Conservation (phyloP, 768 basidiomycete species). For the Sporobolomyces roseus region DNA sequence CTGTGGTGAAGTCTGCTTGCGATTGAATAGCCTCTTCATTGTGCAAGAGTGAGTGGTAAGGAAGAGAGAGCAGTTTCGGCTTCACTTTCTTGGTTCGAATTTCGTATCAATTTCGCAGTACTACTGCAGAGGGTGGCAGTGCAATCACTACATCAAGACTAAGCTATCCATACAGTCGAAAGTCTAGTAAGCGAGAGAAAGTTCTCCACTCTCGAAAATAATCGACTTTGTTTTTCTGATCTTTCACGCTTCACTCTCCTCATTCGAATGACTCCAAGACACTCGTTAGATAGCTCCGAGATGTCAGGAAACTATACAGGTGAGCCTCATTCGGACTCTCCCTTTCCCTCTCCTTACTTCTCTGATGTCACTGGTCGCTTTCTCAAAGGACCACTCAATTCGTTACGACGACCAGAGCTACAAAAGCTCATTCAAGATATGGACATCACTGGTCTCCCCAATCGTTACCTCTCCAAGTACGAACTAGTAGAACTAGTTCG, state of each 20-base stretch:
- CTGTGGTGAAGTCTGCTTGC: neutral
- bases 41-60: neutral
- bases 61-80: neutral
- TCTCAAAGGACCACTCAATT: constrained; percentile 3
- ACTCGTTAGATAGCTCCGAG: too few species aligned
- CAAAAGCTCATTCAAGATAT: neutral
- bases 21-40: constrained; percentile 32
- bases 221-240: neutral
- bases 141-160: too few species aligned
- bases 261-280: neutral
- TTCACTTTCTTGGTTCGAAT: neutral
- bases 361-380: neutral
- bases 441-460: neutral
- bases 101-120: neutral
- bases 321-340: too few species aligned
- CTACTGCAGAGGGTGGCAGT: too few species aligned
- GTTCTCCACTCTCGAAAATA: too few species aligned
- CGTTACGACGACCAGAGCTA: constrained; percentile 4
- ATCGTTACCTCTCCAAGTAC: constrained; percentile 12
- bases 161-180: too few species aligned
- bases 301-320: too few species aligned
- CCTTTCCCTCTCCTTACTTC: too few species aligned
- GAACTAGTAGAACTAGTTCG: constrained; percentile 11
- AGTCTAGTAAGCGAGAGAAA: too few species aligned
- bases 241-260: neutral